Percentiles rank a stretch among this genome's conserved stretches.
Evolutionary conservation across 305 asterid species (phyloP).

Genomic region (Solanum hybrid): DNA sequence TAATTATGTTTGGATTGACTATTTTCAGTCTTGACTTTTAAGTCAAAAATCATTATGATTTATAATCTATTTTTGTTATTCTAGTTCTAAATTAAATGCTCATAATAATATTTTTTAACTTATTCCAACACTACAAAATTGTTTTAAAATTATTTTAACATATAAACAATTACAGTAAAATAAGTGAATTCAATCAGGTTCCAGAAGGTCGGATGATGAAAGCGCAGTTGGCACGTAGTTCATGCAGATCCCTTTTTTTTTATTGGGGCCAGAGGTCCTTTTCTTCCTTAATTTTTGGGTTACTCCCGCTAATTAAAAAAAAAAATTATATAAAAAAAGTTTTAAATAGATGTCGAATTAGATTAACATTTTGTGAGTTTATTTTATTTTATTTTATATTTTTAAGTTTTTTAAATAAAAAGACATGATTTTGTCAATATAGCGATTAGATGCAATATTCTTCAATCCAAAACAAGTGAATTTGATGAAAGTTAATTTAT

Average conservation of each 20-base stretch:
- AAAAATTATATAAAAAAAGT: background rate
- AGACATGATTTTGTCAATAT: background rate
- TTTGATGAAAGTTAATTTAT: background rate
- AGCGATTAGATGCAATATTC: background rate
- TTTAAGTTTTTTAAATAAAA: background rate
- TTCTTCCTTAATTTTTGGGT: background rate
- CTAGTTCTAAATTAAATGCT: background rate
- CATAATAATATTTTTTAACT: rapidly evolving
- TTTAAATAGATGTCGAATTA: background rate
- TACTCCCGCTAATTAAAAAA: background rate
- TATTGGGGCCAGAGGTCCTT: background rate
- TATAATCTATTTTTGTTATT: no score
- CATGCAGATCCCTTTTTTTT: background rate
- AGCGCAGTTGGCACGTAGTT: background rate
- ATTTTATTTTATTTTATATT: background rate
- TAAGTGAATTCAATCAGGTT: no score
- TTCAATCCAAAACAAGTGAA: background rate
- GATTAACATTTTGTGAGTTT: background rate
- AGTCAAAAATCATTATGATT: no score
- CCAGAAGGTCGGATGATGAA: background rate
- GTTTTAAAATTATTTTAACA: no score
- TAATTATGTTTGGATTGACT: background rate
- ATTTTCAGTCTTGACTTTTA: no score
- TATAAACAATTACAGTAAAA: no score
- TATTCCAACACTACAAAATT: no score